Percentiles rank a stretch among this genome's conserved stretches.
phyloP scores from a whole-genome alignment of 2,329 filamentous ascomycete genomes.

The Furcasterigmium furcatum region DNA sequence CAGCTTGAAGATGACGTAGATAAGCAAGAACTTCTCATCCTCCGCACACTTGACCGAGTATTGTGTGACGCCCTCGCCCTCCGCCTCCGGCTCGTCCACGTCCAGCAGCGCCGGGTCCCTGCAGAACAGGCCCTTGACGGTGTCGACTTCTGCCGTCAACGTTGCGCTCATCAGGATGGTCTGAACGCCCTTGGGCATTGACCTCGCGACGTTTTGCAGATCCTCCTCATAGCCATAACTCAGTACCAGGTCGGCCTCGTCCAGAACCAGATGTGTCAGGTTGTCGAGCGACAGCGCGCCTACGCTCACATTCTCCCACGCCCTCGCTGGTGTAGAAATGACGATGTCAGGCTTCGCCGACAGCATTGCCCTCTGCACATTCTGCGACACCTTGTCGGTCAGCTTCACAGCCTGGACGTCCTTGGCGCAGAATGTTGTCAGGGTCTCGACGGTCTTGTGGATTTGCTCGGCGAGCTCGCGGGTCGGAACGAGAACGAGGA shows the following conservation, averaged over 20 bases:
- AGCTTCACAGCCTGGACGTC: conserved; percentile 81
- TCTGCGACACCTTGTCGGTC: conserved; percentile 85
- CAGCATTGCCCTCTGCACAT: conserved; percentile 82
- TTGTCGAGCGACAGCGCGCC: conserved; percentile 67
- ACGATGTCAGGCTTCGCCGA: conserved; percentile 85
- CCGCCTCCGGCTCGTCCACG: conserved; percentile 77
- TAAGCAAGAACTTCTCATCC: conserved; percentile 92
- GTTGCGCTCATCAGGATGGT: conserved; percentile 94
- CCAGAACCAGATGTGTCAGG: conserved; percentile 78
- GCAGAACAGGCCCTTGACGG: conserved; percentile 81
- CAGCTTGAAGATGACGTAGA: conserved; percentile 93
- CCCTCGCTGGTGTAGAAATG: conserved; percentile 85
- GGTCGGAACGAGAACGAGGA: conserved; percentile 90
- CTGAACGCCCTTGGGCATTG: conserved; percentile 81
- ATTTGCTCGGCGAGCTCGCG: conserved; percentile 94
- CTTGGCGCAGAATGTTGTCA: conserved; percentile 81
- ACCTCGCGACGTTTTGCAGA: conserved; percentile 72
- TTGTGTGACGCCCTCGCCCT: conserved; percentile 75
- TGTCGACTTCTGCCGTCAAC: conserved; percentile 81
- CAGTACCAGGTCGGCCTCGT: conserved; percentile 90
- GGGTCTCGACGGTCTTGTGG: conserved; percentile 70
- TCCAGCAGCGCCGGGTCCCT: conserved; percentile 76
- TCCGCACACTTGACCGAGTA: conserved; percentile 92
- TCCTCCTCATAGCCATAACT: conserved; percentile 95
- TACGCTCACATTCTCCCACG: conserved; percentile 72